A percentile compares a stretch with the other conserved stretches of the same genome.
Conservation (phyloP, 2,329 filamentous ascomycete species). For the Proliferodiscus dingleyae region DNA sequence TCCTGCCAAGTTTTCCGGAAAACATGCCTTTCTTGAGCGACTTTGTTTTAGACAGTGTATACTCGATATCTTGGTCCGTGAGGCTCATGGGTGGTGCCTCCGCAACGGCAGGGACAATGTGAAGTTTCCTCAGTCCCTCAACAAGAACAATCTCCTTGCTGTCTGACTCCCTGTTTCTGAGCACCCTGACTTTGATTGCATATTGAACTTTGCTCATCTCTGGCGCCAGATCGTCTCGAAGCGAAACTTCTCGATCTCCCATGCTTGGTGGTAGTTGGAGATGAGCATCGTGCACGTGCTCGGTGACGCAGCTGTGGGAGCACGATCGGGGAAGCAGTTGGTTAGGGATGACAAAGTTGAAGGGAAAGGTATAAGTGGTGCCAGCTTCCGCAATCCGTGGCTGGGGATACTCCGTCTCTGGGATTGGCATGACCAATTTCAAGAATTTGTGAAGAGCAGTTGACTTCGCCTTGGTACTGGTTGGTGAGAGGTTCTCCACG, state of each 20-base stretch:
- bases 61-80: conserved; percentile 18
- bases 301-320: conserved; percentile 17
- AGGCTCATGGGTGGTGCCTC: conserved; percentile 30
- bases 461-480: conserved; percentile 19
- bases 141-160: conserved; percentile 21
- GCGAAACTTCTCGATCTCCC: conserved; percentile 21
- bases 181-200: conserved; percentile 25
- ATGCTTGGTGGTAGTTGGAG: conserved; percentile 30
- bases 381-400: conserved; percentile 28
- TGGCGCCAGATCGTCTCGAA: conserved; percentile 27
- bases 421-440: conserved; percentile 31
- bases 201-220: conserved; percentile 30
- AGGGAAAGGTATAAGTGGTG: conserved; percentile 27
- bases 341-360: conserved; percentile 31
- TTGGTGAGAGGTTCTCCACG: conserved; percentile 27
- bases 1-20: conserved; percentile 30
- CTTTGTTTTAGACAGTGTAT: conserved; percentile 26
- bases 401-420: conserved; percentile 26
- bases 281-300: conserved; percentile 30
- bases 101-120: conserved; percentile 24
- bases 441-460: conserved; percentile 30
- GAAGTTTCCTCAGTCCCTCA: conserved; percentile 23
- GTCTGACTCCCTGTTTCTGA: conserved; percentile 21
- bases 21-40: conserved; percentile 30
- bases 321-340: conserved; percentile 29